Evolutionary conservation across 352 stramenopile species (phyloP), one percentile per base, ranked within the genome.

Genomic region (Phytophthora ohioensis): DNA sequence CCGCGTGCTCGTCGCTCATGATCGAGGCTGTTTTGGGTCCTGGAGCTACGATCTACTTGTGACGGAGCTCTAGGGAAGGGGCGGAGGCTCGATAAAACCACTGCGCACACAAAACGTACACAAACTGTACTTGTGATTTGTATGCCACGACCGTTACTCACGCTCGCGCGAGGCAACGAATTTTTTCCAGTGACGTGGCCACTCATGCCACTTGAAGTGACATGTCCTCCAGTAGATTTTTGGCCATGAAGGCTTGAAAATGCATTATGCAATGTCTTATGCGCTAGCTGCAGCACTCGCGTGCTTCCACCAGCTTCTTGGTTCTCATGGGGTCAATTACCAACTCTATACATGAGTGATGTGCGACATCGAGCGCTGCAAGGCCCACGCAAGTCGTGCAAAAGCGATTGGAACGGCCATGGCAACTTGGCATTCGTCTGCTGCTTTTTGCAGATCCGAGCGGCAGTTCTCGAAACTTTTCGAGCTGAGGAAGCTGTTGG

Each of bases 1-100:
- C 61, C 39, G 61, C 52, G 34, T 75, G 64, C 38, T 75, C 70
- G 39, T 69, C 64, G 56, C 52, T 84, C 77, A 82, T 87, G 41
- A 0, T 69, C 10, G 11, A 53, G 11, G 32, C 48, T 66, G 39
- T 46, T 45, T 34, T 30, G 10, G 6, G n/a, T 34, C 57, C 21
- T 12, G 17, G 36, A 54, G 27, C 41, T 56, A 49, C 54, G 62
- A 76, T 76, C 67, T 51, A 63, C 38, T 76, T 79, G 71, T 76
- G 71, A 73, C 57, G 61, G 59, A 57, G 49, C 56, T 38, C 27
- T 32, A 49, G 27, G 39, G 36, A 67, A 72, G 51, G 51, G 67
- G 52, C 34, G 56, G 61, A 48, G 15, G 46, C 46, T 59, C 43
- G n/a, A 52, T 57, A 46, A 70, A 57, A 59, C 53, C 32, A 64